Conservation (phyloP, 2,329 filamentous ascomycete genomes). For the Botrytis hyacinthi region DNA sequence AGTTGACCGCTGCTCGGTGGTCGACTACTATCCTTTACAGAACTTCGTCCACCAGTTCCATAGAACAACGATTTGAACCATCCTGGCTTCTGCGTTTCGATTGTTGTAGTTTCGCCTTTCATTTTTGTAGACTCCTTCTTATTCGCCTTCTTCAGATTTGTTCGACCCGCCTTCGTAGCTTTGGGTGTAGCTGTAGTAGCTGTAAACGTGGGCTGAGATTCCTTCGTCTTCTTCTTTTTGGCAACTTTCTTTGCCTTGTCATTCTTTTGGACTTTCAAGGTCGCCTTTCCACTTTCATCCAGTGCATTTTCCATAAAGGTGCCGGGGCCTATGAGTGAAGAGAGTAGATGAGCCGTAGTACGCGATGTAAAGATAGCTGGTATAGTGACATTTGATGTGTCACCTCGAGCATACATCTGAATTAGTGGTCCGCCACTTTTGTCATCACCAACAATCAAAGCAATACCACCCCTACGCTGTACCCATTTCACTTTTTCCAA, state of each 20-base stretch:
- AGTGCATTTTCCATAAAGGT: constrained; percentile 59
- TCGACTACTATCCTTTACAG: constrained; percentile 53
- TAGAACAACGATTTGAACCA: constrained; percentile 50
- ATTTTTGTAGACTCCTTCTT: constrained; percentile 35
- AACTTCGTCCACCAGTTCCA: constrained; percentile 37
- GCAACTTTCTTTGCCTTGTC: constrained; percentile 31
- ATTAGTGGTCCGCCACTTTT: constrained; percentile 84
- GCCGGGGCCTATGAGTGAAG: constrained; percentile 75
- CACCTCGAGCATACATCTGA: constrained; percentile 97
- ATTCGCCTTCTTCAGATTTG: constrained; percentile 32
- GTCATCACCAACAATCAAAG: constrained; percentile 91
- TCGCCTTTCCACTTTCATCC: constrained; percentile 58
- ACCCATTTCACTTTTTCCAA: constrained; percentile 97
- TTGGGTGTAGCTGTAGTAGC: constrained; percentile 34
- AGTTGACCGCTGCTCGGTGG: constrained; percentile 71
- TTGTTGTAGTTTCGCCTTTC: constrained; percentile 26
- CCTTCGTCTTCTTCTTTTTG: constrained; percentile 33
- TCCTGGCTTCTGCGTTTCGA: constrained; percentile 34
- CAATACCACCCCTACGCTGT: constrained; percentile 83
- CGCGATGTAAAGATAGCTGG: constrained; percentile 93
- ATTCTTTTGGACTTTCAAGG: constrained; percentile 51
- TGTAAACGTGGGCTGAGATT: constrained; percentile 33
- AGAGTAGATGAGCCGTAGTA: constrained; percentile 89
- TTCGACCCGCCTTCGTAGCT: constrained; percentile 34
- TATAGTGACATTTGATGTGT: constrained; percentile 92